Base-by-base conservation (phyloP, 139 green algal species). In the Chlamydomonas eustigma region DNA sequence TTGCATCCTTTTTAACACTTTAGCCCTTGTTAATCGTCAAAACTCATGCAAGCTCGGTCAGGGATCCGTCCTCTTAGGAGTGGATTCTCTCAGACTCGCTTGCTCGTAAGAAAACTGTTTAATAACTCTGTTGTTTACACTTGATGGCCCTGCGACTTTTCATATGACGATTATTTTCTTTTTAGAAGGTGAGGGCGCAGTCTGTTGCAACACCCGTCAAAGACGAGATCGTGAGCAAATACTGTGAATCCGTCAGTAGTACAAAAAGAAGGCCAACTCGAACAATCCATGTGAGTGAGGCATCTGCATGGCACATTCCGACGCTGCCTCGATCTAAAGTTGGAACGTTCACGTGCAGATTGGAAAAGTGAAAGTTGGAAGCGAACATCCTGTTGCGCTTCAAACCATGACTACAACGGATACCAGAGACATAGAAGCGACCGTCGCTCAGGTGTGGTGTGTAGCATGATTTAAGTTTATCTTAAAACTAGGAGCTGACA, bases 361-460 rank as follows among this genome's bases (percentile, higher is more conserved):
- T 84, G 95, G 95, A 50, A 92, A 94, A 12, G 93, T 99, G 34
- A 88, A 90, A 36, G 86, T 98, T 0, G 96, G 96, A 64, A 94
- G 89, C 77, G 86, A 95, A 28, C 96, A 99, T 86, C 84, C 82
- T 3, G 92, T 99, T 73, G 91, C 91, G 0, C 82, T 96, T 64
- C 96, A 99, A 84, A 99, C 96, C 50, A 99, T 99, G 96, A 98
- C 94, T 25, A 99, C 96, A 0, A 97, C 95, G 2, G 93, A 98
- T 87, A 99, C 96, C 0, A 75, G 91, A 2, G 86, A 99, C 78
- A 85, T 99, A 5, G 75, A 91, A 63, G 87, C 74, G 2, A 98
- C 95, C 6, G 95, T 99, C 5, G 92, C 93, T 31, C 92, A 98
- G 89, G 92, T 94, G 50, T 39, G 12, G 44, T 58, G 18, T 18